phyloP scores from a whole-genome alignment of 805 yeast species.

The Barnettozyma botsteinii region DNA sequence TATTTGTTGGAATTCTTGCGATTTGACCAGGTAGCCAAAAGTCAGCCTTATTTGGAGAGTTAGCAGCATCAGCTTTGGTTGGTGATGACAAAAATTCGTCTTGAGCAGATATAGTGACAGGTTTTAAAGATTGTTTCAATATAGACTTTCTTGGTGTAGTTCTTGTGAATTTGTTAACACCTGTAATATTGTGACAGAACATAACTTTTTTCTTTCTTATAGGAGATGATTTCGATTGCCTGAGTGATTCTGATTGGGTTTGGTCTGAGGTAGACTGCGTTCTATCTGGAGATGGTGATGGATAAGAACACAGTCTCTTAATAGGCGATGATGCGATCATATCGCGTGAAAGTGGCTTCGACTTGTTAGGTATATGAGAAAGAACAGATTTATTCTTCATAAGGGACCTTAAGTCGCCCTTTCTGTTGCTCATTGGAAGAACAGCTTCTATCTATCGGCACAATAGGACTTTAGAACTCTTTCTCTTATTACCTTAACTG shows the following conservation, averaged over 20 bases:
- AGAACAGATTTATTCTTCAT: neutral
- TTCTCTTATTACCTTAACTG: too few relatives aligned
- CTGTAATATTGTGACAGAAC: conserved; percentile 12
- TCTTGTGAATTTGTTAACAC: neutral
- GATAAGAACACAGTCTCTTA: conserved; percentile 10
- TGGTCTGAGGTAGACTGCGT: neutral
- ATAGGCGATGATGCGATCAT: conserved; percentile 17
- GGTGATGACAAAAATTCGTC: conserved; percentile 11
- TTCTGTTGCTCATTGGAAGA: too few relatives aligned
- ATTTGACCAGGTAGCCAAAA: conserved; percentile 26
- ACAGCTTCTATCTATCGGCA: too few relatives aligned
- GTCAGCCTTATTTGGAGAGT: conserved; percentile 9
- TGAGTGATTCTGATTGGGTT: neutral
- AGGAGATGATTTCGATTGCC: conserved; percentile 22
- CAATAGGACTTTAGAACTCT: too few relatives aligned
- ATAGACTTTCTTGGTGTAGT: conserved; percentile 23
- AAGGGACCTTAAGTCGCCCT: neutral
- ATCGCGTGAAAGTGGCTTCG: neutral
- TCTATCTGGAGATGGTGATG: conserved; percentile 24
- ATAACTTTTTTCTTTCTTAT: conserved; percentile 17
- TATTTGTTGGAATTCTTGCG: conserved; percentile 11
- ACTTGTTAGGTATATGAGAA: neutral
- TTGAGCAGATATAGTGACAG: conserved; percentile 6
- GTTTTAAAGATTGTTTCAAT: conserved; percentile 9
- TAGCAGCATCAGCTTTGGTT: neutral